Evolutionary conservation across 805 yeast genomes (phyloP).

Genomic region (Starmerella bacillaris): DNA sequence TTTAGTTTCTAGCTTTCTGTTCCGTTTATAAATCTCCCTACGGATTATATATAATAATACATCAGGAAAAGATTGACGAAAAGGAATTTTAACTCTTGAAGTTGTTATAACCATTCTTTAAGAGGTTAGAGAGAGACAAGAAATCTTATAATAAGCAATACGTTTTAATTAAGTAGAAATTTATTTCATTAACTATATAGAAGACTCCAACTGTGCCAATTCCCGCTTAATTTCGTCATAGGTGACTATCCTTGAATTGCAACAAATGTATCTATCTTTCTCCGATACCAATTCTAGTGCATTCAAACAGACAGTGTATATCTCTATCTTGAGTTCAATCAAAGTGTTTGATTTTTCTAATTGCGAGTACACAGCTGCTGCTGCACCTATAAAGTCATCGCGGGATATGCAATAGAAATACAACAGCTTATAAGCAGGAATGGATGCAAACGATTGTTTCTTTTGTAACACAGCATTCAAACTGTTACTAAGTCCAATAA

Average conservation of each 20-base stretch:
- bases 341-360: not conserved
- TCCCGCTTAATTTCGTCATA: constrained; percentile 42
- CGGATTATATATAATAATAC: too few species aligned
- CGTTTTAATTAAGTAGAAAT: too few species aligned
- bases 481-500: constrained; percentile 27
- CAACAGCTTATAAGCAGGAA: constrained; percentile 33
- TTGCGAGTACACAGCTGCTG: constrained; percentile 15
- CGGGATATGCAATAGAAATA: constrained; percentile 34
- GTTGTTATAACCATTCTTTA: too few species aligned
- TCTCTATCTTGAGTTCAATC: constrained; percentile 9
- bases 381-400: constrained; percentile 27
- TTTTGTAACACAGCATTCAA: constrained; percentile 29
- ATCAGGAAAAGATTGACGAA: too few species aligned
- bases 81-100: too few species aligned
- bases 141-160: too few species aligned
- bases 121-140: too few species aligned
- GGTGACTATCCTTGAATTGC: constrained; percentile 14
- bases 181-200: too few species aligned
- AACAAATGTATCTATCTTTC: constrained; percentile 20
- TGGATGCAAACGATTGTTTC: constrained; percentile 20
- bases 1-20: too few species aligned
- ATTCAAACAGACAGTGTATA: constrained; percentile 18
- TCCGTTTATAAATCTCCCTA: too few species aligned
- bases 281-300: constrained; percentile 17
- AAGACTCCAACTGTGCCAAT: too few species aligned